A percentile compares a stretch with the other conserved stretches of the same genome.
Evolutionary conservation across 2,329 filamentous ascomycete genomes (phyloP).

Genomic region (Amauroascus niger): DNA sequence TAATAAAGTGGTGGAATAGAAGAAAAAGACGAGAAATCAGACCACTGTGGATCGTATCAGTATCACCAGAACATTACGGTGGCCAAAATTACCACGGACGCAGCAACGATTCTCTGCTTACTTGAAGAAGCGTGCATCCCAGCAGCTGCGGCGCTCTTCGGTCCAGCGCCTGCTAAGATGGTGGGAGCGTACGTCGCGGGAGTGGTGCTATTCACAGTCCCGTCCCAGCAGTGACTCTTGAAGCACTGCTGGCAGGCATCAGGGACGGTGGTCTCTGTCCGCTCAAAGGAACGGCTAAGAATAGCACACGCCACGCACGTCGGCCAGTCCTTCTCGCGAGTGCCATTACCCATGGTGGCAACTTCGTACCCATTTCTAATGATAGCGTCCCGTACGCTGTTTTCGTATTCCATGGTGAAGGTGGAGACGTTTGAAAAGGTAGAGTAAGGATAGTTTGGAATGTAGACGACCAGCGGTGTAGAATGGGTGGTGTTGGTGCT

Average conservation of each 20-base stretch:
- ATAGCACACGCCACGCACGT: conserved; percentile 83
- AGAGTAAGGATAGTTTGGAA: conserved; percentile 77
- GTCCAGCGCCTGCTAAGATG: background rate
- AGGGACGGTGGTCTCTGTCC: conserved; percentile 60
- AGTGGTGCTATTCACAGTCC: conserved; percentile 45
- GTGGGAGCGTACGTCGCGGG: conserved; percentile 38
- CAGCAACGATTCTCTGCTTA: conserved; percentile 10
- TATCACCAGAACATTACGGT: conserved; percentile 8
- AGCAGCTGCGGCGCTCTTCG: conserved; percentile 5
- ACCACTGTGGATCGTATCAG: background rate
- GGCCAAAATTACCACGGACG: background rate
- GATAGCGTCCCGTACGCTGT: conserved; percentile 61
- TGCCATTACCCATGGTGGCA: conserved; percentile 73
- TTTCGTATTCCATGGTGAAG: conserved; percentile 56
- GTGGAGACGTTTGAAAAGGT: conserved; percentile 70
- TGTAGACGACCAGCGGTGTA: conserved; percentile 67
- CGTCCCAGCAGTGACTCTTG: conserved; percentile 81
- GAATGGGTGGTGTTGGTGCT: conserved; percentile 50
- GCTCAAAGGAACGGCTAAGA: conserved; percentile 61
- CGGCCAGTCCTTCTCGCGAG: conserved; percentile 64
- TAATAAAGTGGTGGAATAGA: background rate
- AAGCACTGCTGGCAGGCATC: conserved; percentile 69
- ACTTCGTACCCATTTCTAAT: conserved; percentile 80
- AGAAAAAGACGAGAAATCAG: background rate
- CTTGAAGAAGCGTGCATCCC: conserved; percentile 9